These are phyloP conservation scores for Aspergillus tubingensis DNA, from an alignment of 2,329 filamentous ascomycete genomes.

Conservation along the genomic window DNA sequence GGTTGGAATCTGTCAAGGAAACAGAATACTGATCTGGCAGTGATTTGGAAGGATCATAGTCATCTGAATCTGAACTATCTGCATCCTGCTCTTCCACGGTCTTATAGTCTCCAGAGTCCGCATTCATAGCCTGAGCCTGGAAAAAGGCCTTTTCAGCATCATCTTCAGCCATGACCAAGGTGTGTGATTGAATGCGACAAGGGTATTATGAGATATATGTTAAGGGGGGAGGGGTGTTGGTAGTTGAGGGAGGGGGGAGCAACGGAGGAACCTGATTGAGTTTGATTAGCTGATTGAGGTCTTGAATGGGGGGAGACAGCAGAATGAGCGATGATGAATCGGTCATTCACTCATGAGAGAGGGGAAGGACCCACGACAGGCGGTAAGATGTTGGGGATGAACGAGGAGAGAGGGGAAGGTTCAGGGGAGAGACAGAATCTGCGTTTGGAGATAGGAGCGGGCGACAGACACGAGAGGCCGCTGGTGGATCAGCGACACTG, in stretches of 20 bases:
- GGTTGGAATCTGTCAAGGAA: conserved; percentile 33
- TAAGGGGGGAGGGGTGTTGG: conserved; percentile 1
- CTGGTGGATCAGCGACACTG: conserved; percentile 8
- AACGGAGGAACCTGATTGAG: neutral
- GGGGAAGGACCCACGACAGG: neutral
- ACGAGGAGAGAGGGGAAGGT: neutral
- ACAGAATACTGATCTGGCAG: conserved; percentile 44
- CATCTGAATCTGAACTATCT: conserved; percentile 58
- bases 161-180: conserved; percentile 52
- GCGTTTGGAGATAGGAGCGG: neutral
- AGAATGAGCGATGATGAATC: neutral
- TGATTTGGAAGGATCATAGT: conserved; percentile 56
- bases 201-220: neutral
- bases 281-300: neutral
- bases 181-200: conserved; percentile 17
- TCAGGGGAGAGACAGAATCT: neutral
- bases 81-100: conserved; percentile 55
- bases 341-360: neutral
- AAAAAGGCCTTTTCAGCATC: conserved; percentile 58
- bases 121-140: conserved; percentile 50
- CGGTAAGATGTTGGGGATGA: neutral
- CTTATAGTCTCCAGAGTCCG: conserved; percentile 40
- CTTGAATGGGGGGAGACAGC: neutral
- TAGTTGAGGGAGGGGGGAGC: conserved; percentile 7
- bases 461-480: neutral